A percentile compares a stretch with the other conserved stretches of the same genome.
These are phyloP conservation scores for Talaromyces sp. DNA, from an alignment of 2,329 filamentous ascomycete genomes.

Conservation along the genomic window DNA sequence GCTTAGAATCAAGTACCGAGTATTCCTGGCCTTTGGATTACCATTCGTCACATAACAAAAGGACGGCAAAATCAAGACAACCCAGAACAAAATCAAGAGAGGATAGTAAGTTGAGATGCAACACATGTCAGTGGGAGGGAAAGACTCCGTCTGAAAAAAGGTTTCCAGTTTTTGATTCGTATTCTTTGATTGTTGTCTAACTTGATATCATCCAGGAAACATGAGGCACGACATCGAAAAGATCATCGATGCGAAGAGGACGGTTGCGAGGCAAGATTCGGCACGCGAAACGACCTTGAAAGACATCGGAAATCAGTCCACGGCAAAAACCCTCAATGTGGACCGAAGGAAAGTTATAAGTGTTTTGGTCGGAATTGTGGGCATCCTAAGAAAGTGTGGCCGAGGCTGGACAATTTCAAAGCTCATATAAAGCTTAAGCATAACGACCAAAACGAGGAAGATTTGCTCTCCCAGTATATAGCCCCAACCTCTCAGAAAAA, in stretches of 20 bases:
- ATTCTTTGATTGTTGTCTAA: background rate
- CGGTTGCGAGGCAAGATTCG: slow-evolving; percentile 67
- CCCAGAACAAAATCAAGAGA: background rate
- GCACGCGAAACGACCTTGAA: slow-evolving; percentile 76
- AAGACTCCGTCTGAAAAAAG: slow-evolving; percentile 43
- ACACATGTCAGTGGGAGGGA: slow-evolving; percentile 48
- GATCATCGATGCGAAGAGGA: slow-evolving; percentile 59
- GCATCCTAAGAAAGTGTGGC: slow-evolving; percentile 68
- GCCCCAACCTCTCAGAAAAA: background rate
- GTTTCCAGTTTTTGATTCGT: slow-evolving; percentile 22
- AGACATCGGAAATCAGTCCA: slow-evolving; percentile 75
- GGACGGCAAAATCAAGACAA: background rate
- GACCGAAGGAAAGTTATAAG: slow-evolving; percentile 53
- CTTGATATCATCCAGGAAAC: slow-evolving; percentile 61
- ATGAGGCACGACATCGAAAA: slow-evolving; percentile 66
- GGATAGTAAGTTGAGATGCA: slow-evolving; percentile 33
- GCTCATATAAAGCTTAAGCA: slow-evolving; percentile 74
- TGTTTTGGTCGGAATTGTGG: slow-evolving; percentile 59
- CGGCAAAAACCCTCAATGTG: slow-evolving; percentile 44
- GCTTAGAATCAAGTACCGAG: background rate
- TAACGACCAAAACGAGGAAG: slow-evolving; percentile 41
- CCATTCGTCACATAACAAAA: background rate
- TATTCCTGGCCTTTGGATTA: background rate
- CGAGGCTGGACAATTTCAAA: slow-evolving; percentile 80
- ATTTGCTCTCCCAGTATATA: slow-evolving; percentile 48